A percentile compares a stretch with the other conserved stretches of the same genome.
phyloP scores from a whole-genome alignment of 2,329 filamentous ascomycete genomes.

The Clarireedia homoeocarpa region DNA sequence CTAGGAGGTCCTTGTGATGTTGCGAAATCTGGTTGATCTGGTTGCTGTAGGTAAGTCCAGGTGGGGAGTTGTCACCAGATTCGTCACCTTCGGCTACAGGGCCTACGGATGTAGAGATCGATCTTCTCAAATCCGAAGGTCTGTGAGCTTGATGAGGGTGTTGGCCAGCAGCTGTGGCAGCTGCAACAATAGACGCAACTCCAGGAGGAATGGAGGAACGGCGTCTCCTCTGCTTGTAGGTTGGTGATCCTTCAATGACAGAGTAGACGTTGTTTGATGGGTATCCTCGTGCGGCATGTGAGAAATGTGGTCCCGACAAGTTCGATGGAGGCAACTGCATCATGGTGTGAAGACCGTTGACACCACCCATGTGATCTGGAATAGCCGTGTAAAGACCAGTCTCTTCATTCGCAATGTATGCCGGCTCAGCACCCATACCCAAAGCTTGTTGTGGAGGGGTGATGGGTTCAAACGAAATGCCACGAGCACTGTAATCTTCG shows the following conservation, averaged over 20 bases:
- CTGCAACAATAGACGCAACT: conserved; percentile 59
- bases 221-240: conserved; percentile 93
- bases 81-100: conserved; percentile 76
- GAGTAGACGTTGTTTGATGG: conserved; percentile 77
- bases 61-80: conserved; percentile 69
- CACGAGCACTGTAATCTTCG: conserved; percentile 95
- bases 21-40: conserved; percentile 56
- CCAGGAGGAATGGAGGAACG: conserved; percentile 86
- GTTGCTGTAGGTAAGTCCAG: conserved; percentile 65
- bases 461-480: conserved; percentile 92
- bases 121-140: conserved; percentile 84
- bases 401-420: conserved; percentile 97
- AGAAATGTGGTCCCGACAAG: conserved; percentile 71
- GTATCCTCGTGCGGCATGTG: conserved; percentile 59
- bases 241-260: conserved; percentile 94
- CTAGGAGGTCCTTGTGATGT: conserved; percentile 72
- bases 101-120: conserved; percentile 79
- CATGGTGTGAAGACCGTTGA: conserved; percentile 75
- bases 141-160: conserved; percentile 57
- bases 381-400: conserved; percentile 93
- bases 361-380: conserved; percentile 69
- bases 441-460: conserved; percentile 89
- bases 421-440: conserved; percentile 75
- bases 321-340: conserved; percentile 86
- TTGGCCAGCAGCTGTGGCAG: conserved; percentile 40